Evolutionary conservation across 148 eudicot genomes (phyloP).

Genomic region (Chenopodium formosanum): DNA sequence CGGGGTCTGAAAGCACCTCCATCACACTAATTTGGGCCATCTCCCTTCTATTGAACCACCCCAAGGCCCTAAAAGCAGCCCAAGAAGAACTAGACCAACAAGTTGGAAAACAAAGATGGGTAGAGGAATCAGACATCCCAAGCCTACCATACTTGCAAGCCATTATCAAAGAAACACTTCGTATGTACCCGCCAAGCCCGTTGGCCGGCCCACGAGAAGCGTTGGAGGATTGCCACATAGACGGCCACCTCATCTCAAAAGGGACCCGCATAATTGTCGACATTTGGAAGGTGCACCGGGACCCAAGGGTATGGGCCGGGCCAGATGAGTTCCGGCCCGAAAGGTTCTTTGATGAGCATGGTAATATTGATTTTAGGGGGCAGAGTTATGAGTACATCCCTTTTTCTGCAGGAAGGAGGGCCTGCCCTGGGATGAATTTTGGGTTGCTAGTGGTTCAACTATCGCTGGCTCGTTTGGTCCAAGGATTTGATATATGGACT

Average conservation of each 20-base stretch:
- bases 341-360: conserved; percentile 27
- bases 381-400: conserved; percentile 33
- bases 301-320: conserved; percentile 33
- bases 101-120: conserved; percentile 39
- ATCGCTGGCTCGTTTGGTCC: conserved; percentile 26
- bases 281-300: conserved; percentile 41
- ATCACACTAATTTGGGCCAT: conserved; percentile 36
- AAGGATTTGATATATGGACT: conserved; percentile 21
- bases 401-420: conserved; percentile 34
- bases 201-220: conserved; percentile 33
- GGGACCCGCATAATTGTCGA: conserved; percentile 34
- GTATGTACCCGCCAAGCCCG: conserved; percentile 42
- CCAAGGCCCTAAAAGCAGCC: conserved; percentile 21
- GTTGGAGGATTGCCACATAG: conserved; percentile 30
- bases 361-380: conserved; percentile 15
- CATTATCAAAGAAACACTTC: conserved; percentile 38
- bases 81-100: conserved; percentile 36
- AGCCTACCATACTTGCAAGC: conserved; percentile 39
- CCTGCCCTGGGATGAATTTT: conserved; percentile 35
- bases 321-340: conserved; percentile 37
- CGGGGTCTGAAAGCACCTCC: conserved; percentile 35
- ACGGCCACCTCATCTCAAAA: conserved; percentile 26
- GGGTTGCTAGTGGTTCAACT: conserved; percentile 24
- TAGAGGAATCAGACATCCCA: conserved; percentile 37
- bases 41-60: conserved; percentile 39